Conservation (phyloP, 2,329 filamentous ascomycete genomes). For the Aureobasidium mangrovei region DNA sequence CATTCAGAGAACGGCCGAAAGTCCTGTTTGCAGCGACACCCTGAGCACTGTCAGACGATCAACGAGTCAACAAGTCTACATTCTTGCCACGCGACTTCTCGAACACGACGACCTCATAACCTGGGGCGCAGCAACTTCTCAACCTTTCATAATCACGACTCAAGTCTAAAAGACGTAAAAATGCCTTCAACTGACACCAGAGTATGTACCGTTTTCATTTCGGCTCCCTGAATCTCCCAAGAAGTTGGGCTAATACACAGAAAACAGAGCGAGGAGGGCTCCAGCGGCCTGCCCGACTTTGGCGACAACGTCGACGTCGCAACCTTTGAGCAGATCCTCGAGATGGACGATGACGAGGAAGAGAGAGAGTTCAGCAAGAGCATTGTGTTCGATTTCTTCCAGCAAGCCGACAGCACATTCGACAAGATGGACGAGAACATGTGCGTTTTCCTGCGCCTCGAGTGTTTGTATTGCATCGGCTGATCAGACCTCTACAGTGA, state of each 20-base stretch:
- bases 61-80: not conserved
- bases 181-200: slow-evolving; percentile 15
- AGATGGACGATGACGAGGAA: slow-evolving; percentile 90
- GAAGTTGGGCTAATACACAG: not conserved
- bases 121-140: not conserved
- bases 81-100: slow-evolving; percentile 1
- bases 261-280: slow-evolving; percentile 38
- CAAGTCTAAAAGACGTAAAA: not conserved
- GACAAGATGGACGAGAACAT: slow-evolving; percentile 70
- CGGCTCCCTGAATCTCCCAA: not conserved
- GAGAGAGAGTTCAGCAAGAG: slow-evolving; percentile 80
- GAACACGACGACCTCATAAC: not conserved
- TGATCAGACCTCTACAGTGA: slow-evolving; percentile 40
- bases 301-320: slow-evolving; percentile 66
- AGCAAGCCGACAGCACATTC: slow-evolving; percentile 83
- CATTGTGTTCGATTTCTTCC: slow-evolving; percentile 87
- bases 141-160: not conserved
- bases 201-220: slow-evolving; percentile 9
- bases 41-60: not conserved
- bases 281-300: slow-evolving; percentile 50
- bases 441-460: slow-evolving; percentile 48
- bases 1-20: not conserved
- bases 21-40: not conserved
- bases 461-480: not conserved
- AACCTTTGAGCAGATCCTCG: slow-evolving; percentile 91